Percentiles rank a stretch among this genome's conserved stretches.
These are phyloP conservation scores for Candida michaelii DNA, from an alignment of 805 yeast genomes.

Conservation along the genomic window DNA sequence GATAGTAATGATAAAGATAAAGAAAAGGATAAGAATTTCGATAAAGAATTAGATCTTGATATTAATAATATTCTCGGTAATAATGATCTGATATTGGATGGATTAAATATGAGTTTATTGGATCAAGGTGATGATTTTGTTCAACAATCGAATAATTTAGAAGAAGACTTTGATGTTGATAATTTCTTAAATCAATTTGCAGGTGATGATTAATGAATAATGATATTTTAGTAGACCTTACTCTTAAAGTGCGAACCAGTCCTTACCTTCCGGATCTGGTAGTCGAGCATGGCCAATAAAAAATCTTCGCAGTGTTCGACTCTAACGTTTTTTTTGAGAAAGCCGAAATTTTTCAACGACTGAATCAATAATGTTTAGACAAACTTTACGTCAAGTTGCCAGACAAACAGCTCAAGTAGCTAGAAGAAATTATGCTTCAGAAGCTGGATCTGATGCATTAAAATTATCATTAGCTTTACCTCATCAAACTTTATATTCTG, in stretches of 20 bases:
- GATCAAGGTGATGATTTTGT: constrained; percentile 19
- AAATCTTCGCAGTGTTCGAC: constrained; percentile 13
- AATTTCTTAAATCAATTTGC: constrained; percentile 46
- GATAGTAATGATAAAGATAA: neutral
- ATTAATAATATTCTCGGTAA: constrained; percentile 38
- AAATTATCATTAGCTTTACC: constrained; percentile 91
- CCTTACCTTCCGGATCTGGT: constrained; percentile 24
- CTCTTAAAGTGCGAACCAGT: neutral
- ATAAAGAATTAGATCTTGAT: constrained; percentile 23
- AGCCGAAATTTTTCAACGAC: constrained; percentile 13
- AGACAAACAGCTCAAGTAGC: constrained; percentile 56
- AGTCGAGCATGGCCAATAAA: constrained; percentile 36
- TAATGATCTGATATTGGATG: constrained; percentile 43
- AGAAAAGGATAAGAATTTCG: constrained; percentile 1
- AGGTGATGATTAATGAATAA: constrained; percentile 24
- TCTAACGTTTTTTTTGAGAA: constrained; percentile 2
- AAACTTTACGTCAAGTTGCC: constrained; percentile 59
- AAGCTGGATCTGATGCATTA: constrained; percentile 64
- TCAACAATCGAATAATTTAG: constrained; percentile 18
- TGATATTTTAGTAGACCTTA: constrained; percentile 1
- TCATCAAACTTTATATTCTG: constrained; percentile 66
- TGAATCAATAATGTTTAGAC: constrained; percentile 53
- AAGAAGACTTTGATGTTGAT: constrained; percentile 47
- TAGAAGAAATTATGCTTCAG: constrained; percentile 91
- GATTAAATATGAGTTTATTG: constrained; percentile 40